Evolutionary conservation across 768 basidiomycete genomes (phyloP), one percentile per base, ranked within the genome.

Genomic region (Coprinopsis sp.): DNA sequence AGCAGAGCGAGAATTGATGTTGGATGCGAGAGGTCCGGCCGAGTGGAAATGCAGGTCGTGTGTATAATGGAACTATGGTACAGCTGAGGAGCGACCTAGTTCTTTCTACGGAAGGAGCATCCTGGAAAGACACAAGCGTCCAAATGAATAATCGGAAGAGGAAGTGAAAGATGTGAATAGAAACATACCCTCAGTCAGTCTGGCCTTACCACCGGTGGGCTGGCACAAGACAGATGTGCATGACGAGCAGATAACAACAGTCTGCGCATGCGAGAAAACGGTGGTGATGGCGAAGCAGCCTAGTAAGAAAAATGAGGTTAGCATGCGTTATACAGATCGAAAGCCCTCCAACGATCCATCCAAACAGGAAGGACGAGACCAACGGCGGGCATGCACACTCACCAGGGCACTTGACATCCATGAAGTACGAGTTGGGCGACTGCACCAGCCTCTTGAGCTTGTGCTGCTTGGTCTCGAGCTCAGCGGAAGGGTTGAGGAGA

Each of bases 341-440:
- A 23, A 33, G 29, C 33, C 21, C 27, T 36, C 19, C 30, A 25
- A 36, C 25, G 27, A 44, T 25, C 39, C 25, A 18, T n/a, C 4
- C 22, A 18, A 4, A 30, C n/a, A 23, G 31, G 47, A 28, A 33
- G 27, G 30, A 34, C 19, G 37, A 29, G 13, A 40, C 37, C 34
- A 18, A 33, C 28, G 47, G 22, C 23, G 24, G 33, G 46, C 29
- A 21, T 18, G 24, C 24, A 38, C 22, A 72, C 84, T 50, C 51
- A 91, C 91, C 93, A 59, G 95, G 85, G 74, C 95, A 98, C 72
- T 98, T 99, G 60, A 98, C 94, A 62, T 99, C 96, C 96, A 99
- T 98, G 75, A 98, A 98, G 75, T 91, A 98, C 28, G 95, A 98
- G 74, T 97, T 92, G 55, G 96, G 96, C 44, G 86, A 86, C 73